Conservation (phyloP, 768 basidiomycete species). For the Suillus clintonianus region DNA sequence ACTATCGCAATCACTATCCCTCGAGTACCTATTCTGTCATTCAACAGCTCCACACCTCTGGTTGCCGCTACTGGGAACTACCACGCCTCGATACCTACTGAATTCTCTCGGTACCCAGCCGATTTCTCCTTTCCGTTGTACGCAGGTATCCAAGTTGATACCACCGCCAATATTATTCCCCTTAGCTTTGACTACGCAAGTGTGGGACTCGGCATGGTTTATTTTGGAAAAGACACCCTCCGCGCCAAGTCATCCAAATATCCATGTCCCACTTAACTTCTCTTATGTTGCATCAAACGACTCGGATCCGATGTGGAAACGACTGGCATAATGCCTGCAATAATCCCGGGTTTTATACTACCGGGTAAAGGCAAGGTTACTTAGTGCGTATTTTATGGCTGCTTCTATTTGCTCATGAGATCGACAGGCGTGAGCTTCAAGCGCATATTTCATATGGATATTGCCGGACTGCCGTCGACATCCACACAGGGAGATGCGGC, state of each 20-base stretch:
- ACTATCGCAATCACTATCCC: too few species aligned
- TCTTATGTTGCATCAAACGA: constrained; percentile 78
- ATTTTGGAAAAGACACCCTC: constrained; percentile 56
- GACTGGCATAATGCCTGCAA: constrained; percentile 80
- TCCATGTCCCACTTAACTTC: constrained; percentile 81
- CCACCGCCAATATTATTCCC: constrained; percentile 73
- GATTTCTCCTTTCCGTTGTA: constrained; percentile 89
- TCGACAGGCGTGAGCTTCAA: constrained; percentile 58
- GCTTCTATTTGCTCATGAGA: constrained; percentile 7
- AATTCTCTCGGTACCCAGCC: constrained; percentile 76
- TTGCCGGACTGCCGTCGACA: constrained; percentile 63
- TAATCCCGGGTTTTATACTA: constrained; percentile 51
- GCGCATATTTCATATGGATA: constrained; percentile 66
- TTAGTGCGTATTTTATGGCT: constrained; percentile 37
- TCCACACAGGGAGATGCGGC: constrained; percentile 62
- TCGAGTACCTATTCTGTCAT: too few species aligned
- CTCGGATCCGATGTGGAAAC: constrained; percentile 80
- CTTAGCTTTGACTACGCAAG: constrained; percentile 62
- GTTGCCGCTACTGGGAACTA: too few species aligned
- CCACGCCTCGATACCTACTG: too few species aligned
- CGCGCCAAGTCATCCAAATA: constrained; percentile 66
- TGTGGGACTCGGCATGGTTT: constrained; percentile 79
- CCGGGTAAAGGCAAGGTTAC: constrained; percentile 60
- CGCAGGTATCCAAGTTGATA: constrained; percentile 77
- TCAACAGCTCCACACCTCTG: too few species aligned